Percentiles rank a stretch among this genome's conserved stretches.
Conservation (phyloP, 2,329 filamentous ascomycete species). For the Monascus ruber region DNA sequence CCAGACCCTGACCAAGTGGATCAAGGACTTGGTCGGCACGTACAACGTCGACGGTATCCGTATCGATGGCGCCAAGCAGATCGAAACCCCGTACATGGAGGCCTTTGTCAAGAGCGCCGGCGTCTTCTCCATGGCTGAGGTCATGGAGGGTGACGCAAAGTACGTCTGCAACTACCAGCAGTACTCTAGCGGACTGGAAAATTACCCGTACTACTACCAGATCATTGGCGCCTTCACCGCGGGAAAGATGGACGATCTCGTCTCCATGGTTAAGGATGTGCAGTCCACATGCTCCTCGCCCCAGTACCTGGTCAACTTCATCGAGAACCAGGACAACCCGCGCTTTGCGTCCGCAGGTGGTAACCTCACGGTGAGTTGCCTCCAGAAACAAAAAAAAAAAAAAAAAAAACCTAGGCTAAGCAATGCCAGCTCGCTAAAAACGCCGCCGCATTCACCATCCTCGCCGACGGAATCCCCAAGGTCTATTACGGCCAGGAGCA, state of each 20-base stretch:
- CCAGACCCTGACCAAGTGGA: constrained; percentile 30
- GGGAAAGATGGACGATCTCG: constrained; percentile 18
- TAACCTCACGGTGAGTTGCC: constrained; percentile 35
- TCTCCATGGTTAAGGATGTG: constrained; percentile 12
- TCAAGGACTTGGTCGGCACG: constrained; percentile 26
- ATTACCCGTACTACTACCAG: constrained; percentile 31
- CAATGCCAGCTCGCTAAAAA: constrained; percentile 43
- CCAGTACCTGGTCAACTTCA: constrained; percentile 39
- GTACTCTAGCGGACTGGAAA: constrained; percentile 33
- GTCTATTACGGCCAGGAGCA: constrained; percentile 57
- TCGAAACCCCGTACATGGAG: constrained; percentile 30
- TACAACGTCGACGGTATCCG: constrained; percentile 41
- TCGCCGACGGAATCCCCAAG: constrained; percentile 47
- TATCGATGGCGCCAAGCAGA: constrained; percentile 39
- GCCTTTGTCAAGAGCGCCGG: constrained; percentile 22
- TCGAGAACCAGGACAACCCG: constrained; percentile 49
- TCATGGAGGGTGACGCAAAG: constrained; percentile 22
- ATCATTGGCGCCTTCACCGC: constrained; percentile 21
- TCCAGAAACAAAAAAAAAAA: too few relatives aligned
- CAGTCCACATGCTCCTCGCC: constrained; percentile 28
- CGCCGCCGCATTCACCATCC: constrained; percentile 49
- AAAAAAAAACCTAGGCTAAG: neutral
- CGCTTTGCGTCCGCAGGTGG: constrained; percentile 42
- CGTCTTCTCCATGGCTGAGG: constrained; percentile 38
- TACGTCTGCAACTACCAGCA: constrained; percentile 32